Conservation (phyloP, 495 filamentous ascomycete genomes). For the Penicillium canariense region DNA sequence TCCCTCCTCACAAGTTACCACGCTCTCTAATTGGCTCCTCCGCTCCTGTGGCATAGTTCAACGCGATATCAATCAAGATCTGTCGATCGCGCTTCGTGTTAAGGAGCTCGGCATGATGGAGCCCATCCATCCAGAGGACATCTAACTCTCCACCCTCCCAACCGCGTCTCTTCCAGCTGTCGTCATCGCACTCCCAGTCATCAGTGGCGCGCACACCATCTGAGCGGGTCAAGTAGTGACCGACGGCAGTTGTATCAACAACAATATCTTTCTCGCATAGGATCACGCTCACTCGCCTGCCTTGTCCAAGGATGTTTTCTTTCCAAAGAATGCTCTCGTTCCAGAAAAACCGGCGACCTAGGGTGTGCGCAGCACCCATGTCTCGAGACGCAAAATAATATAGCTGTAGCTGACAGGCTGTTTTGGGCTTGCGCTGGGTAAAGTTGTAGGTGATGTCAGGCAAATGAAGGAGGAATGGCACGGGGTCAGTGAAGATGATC, state of each 20-base stretch:
- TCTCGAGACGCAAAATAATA: background rate
- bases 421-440: background rate
- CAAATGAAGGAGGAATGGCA: background rate
- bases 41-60: background rate
- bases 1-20: too few species aligned
- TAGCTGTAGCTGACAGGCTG: background rate
- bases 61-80: background rate
- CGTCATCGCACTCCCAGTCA: too few species aligned
- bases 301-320: background rate
- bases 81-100: background rate
- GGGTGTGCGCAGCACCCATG: background rate
- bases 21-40: too few species aligned
- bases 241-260: background rate
- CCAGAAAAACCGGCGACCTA: background rate
- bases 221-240: background rate
- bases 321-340: background rate
- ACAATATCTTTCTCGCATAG: background rate
- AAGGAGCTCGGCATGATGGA: background rate
- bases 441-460: background rate
- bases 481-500: background rate
- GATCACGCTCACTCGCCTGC: background rate
- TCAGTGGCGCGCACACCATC: background rate
- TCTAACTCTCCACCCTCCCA: background rate
- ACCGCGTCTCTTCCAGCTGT: too few species aligned
- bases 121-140: background rate